These are phyloP conservation scores for Trichoderma orchidacearum DNA, from an alignment of 495 filamentous ascomycete genomes.

Conservation along the genomic window DNA sequence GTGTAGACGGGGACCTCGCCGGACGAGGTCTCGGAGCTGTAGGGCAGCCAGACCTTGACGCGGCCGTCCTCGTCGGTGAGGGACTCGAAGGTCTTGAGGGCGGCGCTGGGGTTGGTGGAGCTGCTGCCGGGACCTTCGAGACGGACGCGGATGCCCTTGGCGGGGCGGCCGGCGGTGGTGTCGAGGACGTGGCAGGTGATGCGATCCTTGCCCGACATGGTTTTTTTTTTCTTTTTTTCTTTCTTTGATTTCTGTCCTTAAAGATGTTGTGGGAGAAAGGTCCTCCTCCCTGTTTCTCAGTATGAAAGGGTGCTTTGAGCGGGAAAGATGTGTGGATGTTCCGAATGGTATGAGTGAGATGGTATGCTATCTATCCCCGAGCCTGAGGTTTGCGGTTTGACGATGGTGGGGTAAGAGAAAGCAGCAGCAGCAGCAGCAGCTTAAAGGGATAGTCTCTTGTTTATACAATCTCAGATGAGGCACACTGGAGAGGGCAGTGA, in stretches of 20 bases:
- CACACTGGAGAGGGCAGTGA: too few relatives aligned
- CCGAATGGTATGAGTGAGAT: too few relatives aligned
- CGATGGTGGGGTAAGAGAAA: too few relatives aligned
- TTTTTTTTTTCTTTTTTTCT: background rate
- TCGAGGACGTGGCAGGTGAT: slow-evolving; percentile 53
- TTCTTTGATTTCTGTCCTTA: background rate
- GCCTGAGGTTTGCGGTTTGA: too few relatives aligned
- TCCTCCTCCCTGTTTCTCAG: too few relatives aligned
- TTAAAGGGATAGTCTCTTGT: too few relatives aligned
- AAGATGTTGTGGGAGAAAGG: too few relatives aligned
- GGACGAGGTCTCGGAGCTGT: slow-evolving; percentile 24
- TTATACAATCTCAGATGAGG: too few relatives aligned
- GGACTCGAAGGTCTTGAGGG: slow-evolving; percentile 45
- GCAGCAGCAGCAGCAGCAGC: too few relatives aligned
- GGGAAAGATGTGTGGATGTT: too few relatives aligned
- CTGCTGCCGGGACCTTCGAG: slow-evolving; percentile 51
- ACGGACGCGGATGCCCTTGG: slow-evolving; percentile 67
- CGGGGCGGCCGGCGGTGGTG: slow-evolving; percentile 46
- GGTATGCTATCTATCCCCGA: too few relatives aligned
- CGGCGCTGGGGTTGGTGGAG: slow-evolving; percentile 25
- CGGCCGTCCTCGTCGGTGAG: slow-evolving; percentile 79
- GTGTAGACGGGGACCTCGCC: slow-evolving; percentile 38
- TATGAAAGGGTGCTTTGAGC: too few relatives aligned
- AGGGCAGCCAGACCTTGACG: slow-evolving; percentile 61
- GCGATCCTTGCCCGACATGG: slow-evolving; percentile 26